Conservation (phyloP, 1,139 yeast genomes). For the Lodderomyces margitis region DNA sequence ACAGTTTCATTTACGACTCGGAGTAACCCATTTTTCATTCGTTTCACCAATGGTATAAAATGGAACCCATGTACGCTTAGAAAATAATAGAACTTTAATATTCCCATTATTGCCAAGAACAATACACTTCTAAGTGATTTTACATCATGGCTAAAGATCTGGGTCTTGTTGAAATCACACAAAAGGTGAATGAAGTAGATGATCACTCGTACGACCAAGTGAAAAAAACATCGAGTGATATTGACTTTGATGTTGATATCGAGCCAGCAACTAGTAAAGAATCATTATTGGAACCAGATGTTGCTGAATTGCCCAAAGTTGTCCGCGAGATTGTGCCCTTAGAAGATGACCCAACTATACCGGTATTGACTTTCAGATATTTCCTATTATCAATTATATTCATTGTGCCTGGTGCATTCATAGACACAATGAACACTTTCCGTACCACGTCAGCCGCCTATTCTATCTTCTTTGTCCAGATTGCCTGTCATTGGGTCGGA, state of each 20-base stretch:
- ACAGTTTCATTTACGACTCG: not conserved
- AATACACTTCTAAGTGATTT: not conserved
- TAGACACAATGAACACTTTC: conserved; percentile 47
- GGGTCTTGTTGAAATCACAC: conserved; percentile 2
- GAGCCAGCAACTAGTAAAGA: conserved; percentile 2
- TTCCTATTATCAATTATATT: conserved; percentile 37
- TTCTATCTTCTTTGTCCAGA: conserved; percentile 46
- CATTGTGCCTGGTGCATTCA: conserved; percentile 48
- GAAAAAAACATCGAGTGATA: not conserved
- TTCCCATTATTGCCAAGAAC: not conserved
- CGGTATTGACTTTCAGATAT: conserved; percentile 43
- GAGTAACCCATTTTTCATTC: not conserved
- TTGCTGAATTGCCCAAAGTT: conserved; percentile 26
- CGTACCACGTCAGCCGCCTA: conserved; percentile 49
- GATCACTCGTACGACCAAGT: conserved; percentile 1
- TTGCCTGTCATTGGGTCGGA: conserved; percentile 44
- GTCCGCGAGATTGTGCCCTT: conserved; percentile 37
- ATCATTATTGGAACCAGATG: conserved; percentile 15
- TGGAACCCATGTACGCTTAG: not conserved
- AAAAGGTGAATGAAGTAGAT: conserved; percentile 2
- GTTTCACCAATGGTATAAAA: not conserved
- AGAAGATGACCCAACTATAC: conserved; percentile 34
- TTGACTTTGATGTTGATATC: not conserved
- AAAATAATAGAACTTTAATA: not conserved
- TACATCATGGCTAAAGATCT: not conserved